Base-by-base conservation (phyloP, 1,284 basidiomycete genomes). In the Prillingera fragicola region DNA sequence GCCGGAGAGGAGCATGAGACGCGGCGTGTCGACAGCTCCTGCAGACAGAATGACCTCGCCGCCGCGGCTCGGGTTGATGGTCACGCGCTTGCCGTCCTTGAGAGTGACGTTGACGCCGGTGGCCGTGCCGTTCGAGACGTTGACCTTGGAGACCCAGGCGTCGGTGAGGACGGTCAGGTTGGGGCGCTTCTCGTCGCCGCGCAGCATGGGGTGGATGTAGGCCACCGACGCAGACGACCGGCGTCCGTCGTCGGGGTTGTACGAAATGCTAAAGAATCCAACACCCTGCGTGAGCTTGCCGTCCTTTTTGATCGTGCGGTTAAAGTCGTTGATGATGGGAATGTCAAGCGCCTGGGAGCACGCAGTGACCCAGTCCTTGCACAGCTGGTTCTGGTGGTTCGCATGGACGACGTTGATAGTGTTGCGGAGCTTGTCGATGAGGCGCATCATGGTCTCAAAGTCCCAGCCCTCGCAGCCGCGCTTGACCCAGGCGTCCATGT, bases 1-100 rank as follows among this genome's bases (percentile, higher is more conserved):
- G 29, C 83, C 83, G 49, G 79, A 81, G 14, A 77, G 70, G 73
- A 81, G 74, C 41, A 85, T 70, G 17, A 84, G 72, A 40, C 82
- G 77, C 23, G 81, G 77, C 36, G 75, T 80, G 28, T 80, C 78
- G 35, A 83, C 67, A 1, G 78, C 73, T 26, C 82, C 82, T 9
- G 75, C 78, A 48, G 53, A 56, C 18, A 74, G 55, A 29, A 74
- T 65, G 37, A 75, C 68, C 41, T 74, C 50, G 9, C 50, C 50
- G 14, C 33, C 69, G 9, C 57, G 42, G 42, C 59, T 68, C 14
- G 78, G 80, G 12, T 43, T 66, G 31, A 74, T n/a, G 15, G 46
- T 48, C 10, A 43, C 15, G 23, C 28, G 35, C 3, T 27, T 14
- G 21, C 50, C 48, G 21, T 42, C 41, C 36, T 50, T 50, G 34